These are phyloP conservation scores for Ascochyta viciae-villosae DNA, from an alignment of 2,329 filamentous ascomycete genomes.

Conservation along the genomic window DNA sequence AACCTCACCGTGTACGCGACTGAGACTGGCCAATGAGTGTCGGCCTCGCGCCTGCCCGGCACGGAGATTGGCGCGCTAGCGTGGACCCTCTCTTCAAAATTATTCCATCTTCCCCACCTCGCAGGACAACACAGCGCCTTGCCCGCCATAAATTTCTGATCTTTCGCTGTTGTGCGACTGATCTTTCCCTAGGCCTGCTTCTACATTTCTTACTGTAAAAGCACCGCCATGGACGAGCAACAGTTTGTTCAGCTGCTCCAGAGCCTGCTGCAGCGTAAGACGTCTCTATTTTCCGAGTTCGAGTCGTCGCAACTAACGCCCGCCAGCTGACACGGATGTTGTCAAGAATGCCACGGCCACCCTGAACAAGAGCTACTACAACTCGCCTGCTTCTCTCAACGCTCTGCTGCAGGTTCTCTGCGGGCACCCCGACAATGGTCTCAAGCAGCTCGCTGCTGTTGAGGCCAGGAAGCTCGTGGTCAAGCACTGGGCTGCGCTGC, in stretches of 20 bases:
- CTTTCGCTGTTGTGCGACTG: conserved; percentile 31
- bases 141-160: conserved; percentile 29
- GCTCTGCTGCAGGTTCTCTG: conserved; percentile 88
- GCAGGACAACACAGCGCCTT: conserved; percentile 24
- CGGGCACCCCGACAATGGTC: conserved; percentile 72
- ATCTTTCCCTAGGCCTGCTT: conserved; percentile 30
- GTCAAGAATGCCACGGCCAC: conserved; percentile 90
- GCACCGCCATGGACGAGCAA: conserved; percentile 73
- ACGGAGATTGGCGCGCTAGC: conserved; percentile 1
- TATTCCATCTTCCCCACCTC: conserved; percentile 29
- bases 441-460: conserved; percentile 90
- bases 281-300: background rate
- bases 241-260: conserved; percentile 86
- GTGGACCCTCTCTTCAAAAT: conserved; percentile 12
- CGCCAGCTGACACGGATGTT: conserved; percentile 72
- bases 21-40: conserved; percentile 9
- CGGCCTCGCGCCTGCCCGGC: background rate
- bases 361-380: conserved; percentile 93
- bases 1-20: background rate
- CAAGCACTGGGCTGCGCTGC: conserved; percentile 83
- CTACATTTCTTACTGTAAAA: conserved; percentile 31
- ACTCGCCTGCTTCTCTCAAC: conserved; percentile 80
- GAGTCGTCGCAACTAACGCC: conserved; percentile 42
- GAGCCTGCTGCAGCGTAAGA: conserved; percentile 85
- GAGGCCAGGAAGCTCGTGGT: conserved; percentile 82